Base-by-base conservation (phyloP, 257 asterid species). In the Cinchona pubescens region DNA sequence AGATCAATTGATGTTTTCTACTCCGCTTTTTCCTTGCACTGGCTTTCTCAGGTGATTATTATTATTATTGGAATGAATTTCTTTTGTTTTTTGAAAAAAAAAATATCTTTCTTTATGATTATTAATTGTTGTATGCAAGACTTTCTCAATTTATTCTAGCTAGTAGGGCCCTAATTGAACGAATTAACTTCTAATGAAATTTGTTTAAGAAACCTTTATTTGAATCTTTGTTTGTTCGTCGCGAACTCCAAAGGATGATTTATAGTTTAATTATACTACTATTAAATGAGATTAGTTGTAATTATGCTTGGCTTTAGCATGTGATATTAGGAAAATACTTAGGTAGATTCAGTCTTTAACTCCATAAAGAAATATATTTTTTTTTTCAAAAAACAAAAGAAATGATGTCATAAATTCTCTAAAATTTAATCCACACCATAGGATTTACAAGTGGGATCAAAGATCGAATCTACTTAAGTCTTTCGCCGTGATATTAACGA, bases 21-120 rank as follows among this genome's bases (percentile, higher is more conserved):
- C 67, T 95, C 98, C 0, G 98, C 99, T 0, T 92, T 92, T 72
- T 92, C 98, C 29, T 72, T 95, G 87, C 99, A 95, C 85, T 95
- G 99, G 99, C 95, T 95, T n/a, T 95, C 99, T 79, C 98, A 91
- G 96, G 99, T 94, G 4, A 42, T 10, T 35, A 10, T 59, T 60
- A 10, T 59, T 60, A 10, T 13, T 29, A 69, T 32, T 16, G 9
- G 19, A 56, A 16, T 23, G 11, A 35, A 18, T 4, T 45, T 0
- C 30, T 37, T 58, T 11, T 59, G 0, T 16, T 1, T 6, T 69
- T 59, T 3, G 3, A 21, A n/a, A 1, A n/a, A 1, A n/a, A 1
- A n/a, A 40, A 5, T 2, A 1, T 11, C 14, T 11, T 59, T 59
- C 9, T 59, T 59, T 1, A 4, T 27, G 23, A 59, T 37, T 16